Conservation (phyloP, 2,329 filamentous ascomycete species). For the Talaromyces albobiverticillius region DNA sequence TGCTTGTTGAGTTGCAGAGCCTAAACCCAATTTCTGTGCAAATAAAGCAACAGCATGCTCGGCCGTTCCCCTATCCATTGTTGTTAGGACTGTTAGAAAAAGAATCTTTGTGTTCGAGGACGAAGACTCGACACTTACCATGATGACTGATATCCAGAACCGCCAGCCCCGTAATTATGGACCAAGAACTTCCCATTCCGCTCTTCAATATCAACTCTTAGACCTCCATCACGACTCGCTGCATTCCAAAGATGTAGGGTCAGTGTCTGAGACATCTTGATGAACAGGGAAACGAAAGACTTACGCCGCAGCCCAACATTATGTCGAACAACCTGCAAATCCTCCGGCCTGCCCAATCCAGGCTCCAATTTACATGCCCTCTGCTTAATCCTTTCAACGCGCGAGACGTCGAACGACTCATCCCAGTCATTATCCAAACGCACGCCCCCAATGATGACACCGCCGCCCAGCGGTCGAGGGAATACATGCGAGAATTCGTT, state of each 20-base stretch:
- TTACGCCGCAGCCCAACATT: constrained; percentile 14
- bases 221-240: constrained; percentile 12
- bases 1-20: neutral
- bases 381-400: constrained; percentile 8
- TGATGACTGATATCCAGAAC: constrained; percentile 14
- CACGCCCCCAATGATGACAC: constrained; percentile 14
- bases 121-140: constrained; percentile 12
- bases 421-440: constrained; percentile 10
- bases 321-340: constrained; percentile 11
- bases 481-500: constrained; percentile 14
- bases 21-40: neutral
- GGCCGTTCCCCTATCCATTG: constrained; percentile 12
- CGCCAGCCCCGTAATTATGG: constrained; percentile 14
- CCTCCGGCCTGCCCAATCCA: constrained; percentile 9
- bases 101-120: neutral
- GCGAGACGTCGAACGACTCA: constrained; percentile 7
- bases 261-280: neutral
- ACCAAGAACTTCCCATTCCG: constrained; percentile 4
- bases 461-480: constrained; percentile 11
- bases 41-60: constrained; percentile 14
- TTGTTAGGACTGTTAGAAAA: neutral
- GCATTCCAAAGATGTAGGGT: neutral
- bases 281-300: neutral
- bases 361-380: constrained; percentile 10
- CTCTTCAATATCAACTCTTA: constrained; percentile 13